phyloP scores from a whole-genome alignment of 176 grass and related monocot species.

The Calamus simplicifolius region DNA sequence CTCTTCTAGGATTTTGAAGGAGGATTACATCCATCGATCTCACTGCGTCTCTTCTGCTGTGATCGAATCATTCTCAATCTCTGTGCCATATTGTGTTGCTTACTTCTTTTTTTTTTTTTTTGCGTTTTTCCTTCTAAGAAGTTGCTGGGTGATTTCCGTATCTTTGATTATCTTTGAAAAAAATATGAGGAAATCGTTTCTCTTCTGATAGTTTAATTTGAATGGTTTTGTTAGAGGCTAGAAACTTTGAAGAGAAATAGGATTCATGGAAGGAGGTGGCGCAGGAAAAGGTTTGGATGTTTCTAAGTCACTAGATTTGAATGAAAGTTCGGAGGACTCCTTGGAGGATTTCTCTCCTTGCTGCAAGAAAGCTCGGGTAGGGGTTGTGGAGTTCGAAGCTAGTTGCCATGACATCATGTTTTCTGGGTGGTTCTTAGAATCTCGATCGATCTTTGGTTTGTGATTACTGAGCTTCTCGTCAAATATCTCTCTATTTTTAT shows the following conservation, averaged over 20 bases:
- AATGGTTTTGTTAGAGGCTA: constrained; percentile 43
- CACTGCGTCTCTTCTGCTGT: no score
- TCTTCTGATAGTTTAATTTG: no score
- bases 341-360: constrained; percentile 57
- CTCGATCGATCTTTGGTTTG: constrained; percentile 24
- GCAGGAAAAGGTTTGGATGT: constrained; percentile 46
- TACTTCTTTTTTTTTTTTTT: no score
- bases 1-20: no score
- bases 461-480: not conserved
- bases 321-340: constrained; percentile 45
- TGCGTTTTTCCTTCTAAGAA: no score
- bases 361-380: constrained; percentile 72
- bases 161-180: no score
- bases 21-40: no score
- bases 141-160: no score
- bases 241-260: constrained; percentile 60
- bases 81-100: no score
- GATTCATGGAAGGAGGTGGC: constrained; percentile 70
- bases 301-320: constrained; percentile 23
- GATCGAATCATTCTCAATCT: no score
- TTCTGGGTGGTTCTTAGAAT: constrained; percentile 82
- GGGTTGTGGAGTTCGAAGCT: constrained; percentile 53
- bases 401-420: constrained; percentile 85
- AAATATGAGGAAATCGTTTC: no score
- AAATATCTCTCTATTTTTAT: not conserved